Conservation (phyloP, 176 grass and related monocot species). For the Cocos nucifera region DNA sequence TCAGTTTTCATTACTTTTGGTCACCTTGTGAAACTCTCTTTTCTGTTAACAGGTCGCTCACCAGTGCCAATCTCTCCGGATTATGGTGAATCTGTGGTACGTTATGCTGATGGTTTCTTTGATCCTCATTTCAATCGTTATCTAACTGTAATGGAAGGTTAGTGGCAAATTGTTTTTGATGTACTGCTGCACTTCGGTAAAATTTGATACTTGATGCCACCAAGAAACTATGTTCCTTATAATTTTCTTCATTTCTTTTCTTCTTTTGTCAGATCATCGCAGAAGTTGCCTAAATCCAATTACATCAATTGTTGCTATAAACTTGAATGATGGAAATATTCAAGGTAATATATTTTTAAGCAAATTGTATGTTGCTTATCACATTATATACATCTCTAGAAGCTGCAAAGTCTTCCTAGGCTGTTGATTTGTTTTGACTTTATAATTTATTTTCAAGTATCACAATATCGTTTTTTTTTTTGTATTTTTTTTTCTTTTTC, state of each 20-base stretch:
- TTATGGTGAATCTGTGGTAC: conserved; percentile 51
- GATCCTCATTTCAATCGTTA: conserved; percentile 79
- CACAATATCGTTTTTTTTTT: too few species aligned
- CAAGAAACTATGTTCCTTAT: background rate
- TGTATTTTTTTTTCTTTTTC: conserved; percentile 5
- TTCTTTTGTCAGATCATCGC: conserved; percentile 44
- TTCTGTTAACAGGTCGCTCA: conserved; percentile 29
- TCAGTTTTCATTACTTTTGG: too few species aligned
- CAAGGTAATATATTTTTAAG: conserved; percentile 41
- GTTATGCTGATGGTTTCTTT: conserved; percentile 91
- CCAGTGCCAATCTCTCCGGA: conserved; percentile 77
- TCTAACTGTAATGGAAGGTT: conserved; percentile 90
- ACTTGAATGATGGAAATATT: conserved; percentile 24
- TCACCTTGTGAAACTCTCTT: conserved; percentile 6
- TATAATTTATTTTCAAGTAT: too few species aligned
- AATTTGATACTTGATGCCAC: too few species aligned
- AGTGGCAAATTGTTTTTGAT: background rate
- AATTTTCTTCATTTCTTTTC: conserved; percentile 1
- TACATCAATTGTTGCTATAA: conserved; percentile 56
- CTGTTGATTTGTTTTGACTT: too few species aligned
- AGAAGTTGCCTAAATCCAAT: conserved; percentile 62
- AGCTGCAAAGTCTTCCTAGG: too few species aligned
- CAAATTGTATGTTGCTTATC: background rate
- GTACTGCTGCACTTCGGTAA: too few species aligned
- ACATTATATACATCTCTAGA: too few species aligned